Percentiles rank a stretch among this genome's conserved stretches.
phyloP scores from a whole-genome alignment of 306 rosid species.

The Castanospermum australe region DNA sequence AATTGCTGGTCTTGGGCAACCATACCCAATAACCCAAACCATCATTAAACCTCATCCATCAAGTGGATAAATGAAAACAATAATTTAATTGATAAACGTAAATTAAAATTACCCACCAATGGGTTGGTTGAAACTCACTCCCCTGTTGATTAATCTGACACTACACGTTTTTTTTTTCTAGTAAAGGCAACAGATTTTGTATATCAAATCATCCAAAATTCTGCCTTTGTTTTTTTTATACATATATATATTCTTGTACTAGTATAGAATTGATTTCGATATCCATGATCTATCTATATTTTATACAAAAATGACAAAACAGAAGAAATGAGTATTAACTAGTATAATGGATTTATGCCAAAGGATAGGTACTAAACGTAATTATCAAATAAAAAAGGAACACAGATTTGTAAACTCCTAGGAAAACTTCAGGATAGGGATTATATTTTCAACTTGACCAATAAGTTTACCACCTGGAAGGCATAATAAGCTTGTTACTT shows the following conservation, averaged over 20 bases:
- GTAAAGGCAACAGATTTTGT: not conserved
- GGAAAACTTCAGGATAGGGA: not conserved
- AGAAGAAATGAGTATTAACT: not conserved
- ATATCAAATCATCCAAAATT: not conserved
- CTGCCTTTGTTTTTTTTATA: not conserved
- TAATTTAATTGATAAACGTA: not conserved
- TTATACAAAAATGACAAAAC: not conserved
- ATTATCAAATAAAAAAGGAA: not conserved
- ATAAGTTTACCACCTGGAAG: not conserved
- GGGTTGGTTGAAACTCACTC: not conserved
- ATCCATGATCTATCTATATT: not conserved
- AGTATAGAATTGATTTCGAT: not conserved
- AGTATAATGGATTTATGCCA: not conserved
- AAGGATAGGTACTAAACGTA: not conserved
- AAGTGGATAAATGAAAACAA: not conserved
- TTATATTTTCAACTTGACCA: constrained; percentile 2
- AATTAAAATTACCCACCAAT: not conserved
- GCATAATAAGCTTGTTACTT: constrained; percentile 1
- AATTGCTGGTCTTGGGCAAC: not conserved
- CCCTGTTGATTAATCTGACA: not conserved
- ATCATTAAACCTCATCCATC: not conserved
- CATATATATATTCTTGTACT: not conserved
- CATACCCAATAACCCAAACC: not conserved
- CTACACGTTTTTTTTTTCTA: not conserved
- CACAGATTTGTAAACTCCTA: not conserved